Evolutionary conservation across 75 land plant genomes (phyloP).

Genomic region (Cryptomeria japonica): DNA sequence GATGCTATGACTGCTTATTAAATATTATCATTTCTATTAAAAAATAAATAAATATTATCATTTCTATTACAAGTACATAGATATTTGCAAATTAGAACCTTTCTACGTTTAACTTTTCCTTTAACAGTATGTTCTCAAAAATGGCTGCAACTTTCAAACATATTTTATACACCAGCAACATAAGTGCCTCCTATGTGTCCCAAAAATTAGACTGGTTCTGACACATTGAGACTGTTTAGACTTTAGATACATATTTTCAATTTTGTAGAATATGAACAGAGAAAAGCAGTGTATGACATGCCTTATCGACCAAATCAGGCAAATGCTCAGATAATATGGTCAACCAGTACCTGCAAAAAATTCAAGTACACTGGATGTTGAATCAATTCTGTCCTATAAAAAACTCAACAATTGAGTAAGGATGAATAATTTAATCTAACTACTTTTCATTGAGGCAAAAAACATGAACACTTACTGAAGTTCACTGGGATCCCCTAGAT

Average conservation of each 20-base stretch:
- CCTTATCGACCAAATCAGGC: constrained; percentile 95
- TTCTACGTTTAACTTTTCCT: not conserved
- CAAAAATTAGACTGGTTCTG: not conserved
- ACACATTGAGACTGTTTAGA: not conserved
- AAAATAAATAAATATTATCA: not conserved
- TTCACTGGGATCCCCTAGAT: constrained; percentile 54
- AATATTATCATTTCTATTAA: not conserved
- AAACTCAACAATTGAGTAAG: not conserved
- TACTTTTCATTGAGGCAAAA: not conserved
- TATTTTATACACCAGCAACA: not conserved
- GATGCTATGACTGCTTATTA: not conserved
- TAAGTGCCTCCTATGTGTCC: not conserved
- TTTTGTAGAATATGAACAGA: not conserved
- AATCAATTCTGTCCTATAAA: not conserved
- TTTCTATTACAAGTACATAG: not conserved
- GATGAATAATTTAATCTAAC: not conserved
- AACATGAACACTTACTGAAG: constrained; percentile 1
- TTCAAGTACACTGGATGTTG: not conserved
- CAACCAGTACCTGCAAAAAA: constrained; percentile 80
- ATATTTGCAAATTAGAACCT: not conserved
- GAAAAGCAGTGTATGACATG: constrained; percentile 15
- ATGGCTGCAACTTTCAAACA: not conserved
- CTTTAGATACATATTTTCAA: not conserved
- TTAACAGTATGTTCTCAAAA: not conserved
- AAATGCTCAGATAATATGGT: constrained; percentile 78